Evolutionary conservation across 805 yeast genomes (phyloP).

Genomic region (Suhomyces sp.): DNA sequence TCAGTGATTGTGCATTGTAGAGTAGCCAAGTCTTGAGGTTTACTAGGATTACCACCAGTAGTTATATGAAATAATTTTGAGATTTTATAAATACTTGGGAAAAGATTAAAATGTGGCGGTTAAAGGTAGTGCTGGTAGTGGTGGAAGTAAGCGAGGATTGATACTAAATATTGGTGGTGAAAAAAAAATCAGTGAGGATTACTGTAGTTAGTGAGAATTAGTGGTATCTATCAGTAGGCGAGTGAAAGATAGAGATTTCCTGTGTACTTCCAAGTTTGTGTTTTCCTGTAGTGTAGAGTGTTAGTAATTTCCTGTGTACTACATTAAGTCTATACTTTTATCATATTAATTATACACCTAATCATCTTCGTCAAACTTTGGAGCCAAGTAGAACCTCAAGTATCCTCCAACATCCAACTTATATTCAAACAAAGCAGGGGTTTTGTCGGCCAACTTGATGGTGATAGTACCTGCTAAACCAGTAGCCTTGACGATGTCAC

Average conservation of each 20-base stretch:
- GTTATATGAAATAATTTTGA: too few relatives aligned
- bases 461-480: conserved; percentile 73
- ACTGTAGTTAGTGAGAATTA: neutral
- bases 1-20: neutral
- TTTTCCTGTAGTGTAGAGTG: too few relatives aligned
- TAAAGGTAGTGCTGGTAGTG: neutral
- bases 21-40: neutral
- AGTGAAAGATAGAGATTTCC: too few relatives aligned
- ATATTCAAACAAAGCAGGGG: conserved; percentile 93
- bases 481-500: conserved; percentile 90
- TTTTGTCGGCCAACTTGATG: conserved; percentile 81
- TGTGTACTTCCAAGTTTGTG: too few relatives aligned
- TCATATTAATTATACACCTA: conserved; percentile 20
- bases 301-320: neutral
- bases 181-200: too few relatives aligned
- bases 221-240: neutral
- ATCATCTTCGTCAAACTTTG: conserved; percentile 93
- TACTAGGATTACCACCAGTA: neutral
- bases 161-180: neutral
- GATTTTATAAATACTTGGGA: neutral
- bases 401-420: conserved; percentile 83
- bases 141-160: neutral
- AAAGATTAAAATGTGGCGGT: neutral
- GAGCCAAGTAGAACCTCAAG: conserved; percentile 94
- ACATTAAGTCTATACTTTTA: neutral